Evolutionary conservation across 2,329 filamentous ascomycete species (phyloP), one percentile per base, ranked within the genome.

Genomic region (Dichotomopilus funicola): DNA sequence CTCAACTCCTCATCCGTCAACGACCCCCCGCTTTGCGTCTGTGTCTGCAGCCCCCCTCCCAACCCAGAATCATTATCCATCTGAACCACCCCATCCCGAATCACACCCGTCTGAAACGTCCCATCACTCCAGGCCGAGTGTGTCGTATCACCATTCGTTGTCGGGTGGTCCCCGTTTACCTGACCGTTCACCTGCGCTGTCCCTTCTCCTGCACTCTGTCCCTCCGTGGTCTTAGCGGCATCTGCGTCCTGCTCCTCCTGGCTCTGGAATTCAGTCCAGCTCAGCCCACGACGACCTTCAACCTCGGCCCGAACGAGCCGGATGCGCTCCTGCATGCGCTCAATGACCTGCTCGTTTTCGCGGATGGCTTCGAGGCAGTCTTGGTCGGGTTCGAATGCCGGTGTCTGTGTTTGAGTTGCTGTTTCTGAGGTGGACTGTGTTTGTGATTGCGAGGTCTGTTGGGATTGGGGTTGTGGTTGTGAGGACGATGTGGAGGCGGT

Each of bases 281-380:
- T 75, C 54, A 76, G 61, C 1, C 83, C 82, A 4, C 83, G 71
- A 4, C 83, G 71, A 7, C 66, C 65, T 69, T 84, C 80, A 7
- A 90, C 82, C 72, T 91, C 88, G 43, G 66, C 72, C 61, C 78
- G 80, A 59, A 90, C 73, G 49, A 89, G 68, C 53, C 73, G 74
- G 59, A 90, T 79, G 67, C 87, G 77, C 71, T 83, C 79, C 59
- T 78, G 74, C 80, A 89, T 87, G 63, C 86, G 78, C 59, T 70
- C 75, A 55, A 91, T 86, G 55, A 91, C 86, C 19, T 67, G 69
- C 63, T 84, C 78, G 70, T 91, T 91, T 71, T 91, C 87, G 55
- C 72, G 69, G 66, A 91, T 87, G 56, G 87, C 88, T 56, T 90
- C 86, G 62, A 82, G 73, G 73, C 88, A 91, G 68, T 88, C 87